A percentile compares a stretch with the other conserved stretches of the same genome.
These are phyloP conservation scores for Phytophthora pisi DNA, from an alignment of 352 stramenopile genomes.

Conservation along the genomic window DNA sequence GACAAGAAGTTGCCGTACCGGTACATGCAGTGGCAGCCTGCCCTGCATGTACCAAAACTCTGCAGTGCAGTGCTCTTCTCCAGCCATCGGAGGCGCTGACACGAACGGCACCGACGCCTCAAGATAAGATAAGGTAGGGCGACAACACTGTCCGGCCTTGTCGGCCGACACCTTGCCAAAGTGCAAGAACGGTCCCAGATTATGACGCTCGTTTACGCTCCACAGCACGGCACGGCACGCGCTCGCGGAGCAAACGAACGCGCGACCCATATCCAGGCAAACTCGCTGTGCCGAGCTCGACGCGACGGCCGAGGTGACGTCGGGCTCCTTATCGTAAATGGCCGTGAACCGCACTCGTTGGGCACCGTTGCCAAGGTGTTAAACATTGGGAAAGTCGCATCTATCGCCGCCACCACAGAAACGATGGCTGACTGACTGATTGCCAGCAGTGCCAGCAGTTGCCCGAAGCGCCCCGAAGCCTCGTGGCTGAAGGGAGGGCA, in stretches of 20 bases:
- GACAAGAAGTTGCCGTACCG: not conserved
- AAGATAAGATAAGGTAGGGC: not conserved
- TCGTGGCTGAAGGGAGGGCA: not conserved
- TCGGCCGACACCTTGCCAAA: not conserved
- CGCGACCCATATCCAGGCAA: not conserved
- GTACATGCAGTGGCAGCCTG: not conserved
- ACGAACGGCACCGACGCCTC: not conserved
- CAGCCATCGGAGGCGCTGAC: not conserved
- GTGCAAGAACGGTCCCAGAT: not conserved
- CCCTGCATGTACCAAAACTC: not conserved
- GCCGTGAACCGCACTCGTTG: not conserved
- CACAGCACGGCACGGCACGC: not conserved
- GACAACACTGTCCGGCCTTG: not conserved
- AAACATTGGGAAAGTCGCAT: not conserved
- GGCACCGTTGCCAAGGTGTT: not conserved
- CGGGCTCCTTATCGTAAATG: not conserved
- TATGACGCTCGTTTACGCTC: not conserved
- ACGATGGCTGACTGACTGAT: not conserved
- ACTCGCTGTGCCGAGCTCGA: not conserved
- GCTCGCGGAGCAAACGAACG: not conserved
- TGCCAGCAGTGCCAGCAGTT: not conserved
- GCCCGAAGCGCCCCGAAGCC: not conserved
- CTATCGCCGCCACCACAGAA: not conserved
- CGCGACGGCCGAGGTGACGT: conserved; percentile 2
- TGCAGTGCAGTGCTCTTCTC: not conserved